Conservation (phyloP, 2,329 filamentous ascomycete species). For the Cyclaneusma minus region DNA sequence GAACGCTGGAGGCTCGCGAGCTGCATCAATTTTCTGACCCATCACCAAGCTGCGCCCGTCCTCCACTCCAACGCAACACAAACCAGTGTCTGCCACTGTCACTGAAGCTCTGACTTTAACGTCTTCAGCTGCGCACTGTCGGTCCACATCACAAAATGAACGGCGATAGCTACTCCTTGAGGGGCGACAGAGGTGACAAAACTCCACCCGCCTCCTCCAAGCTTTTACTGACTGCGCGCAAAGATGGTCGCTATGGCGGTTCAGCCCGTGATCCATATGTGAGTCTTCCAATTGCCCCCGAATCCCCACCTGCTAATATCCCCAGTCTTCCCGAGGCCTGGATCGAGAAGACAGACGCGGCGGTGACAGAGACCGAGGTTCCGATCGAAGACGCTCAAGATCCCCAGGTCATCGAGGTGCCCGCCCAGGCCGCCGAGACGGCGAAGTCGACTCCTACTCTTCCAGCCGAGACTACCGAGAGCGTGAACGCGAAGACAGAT, state of each 20-base stretch:
- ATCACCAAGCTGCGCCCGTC: no score
- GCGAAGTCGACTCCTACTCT: conserved; percentile 74
- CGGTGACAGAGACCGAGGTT: conserved; percentile 27
- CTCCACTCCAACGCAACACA: no score
- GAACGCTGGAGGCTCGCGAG: no score
- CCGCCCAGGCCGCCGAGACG: conserved; percentile 52
- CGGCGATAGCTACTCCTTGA: conserved; percentile 67
- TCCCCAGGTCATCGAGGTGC: conserved; percentile 64
- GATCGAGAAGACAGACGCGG: conserved; percentile 22
- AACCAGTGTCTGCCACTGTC: no score
- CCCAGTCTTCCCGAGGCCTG: conserved; percentile 14
- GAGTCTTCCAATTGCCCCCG: conserved; percentile 14
- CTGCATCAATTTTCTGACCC: no score
- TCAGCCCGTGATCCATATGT: conserved; percentile 36
- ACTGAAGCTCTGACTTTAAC: no score
- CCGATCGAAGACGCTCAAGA: conserved; percentile 64
- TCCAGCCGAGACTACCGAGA: conserved; percentile 86
- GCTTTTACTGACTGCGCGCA: conserved; percentile 20
- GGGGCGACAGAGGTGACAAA: conserved; percentile 36
- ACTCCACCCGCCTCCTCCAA: conserved; percentile 10
- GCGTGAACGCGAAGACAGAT: conserved; percentile 84
- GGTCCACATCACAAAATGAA: no score
- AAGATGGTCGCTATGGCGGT: conserved; percentile 31
- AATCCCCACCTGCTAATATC: not conserved
- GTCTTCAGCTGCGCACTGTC: no score